Evolutionary conservation across 805 yeast genomes (phyloP).

Genomic region (Metschnikowia similis): DNA sequence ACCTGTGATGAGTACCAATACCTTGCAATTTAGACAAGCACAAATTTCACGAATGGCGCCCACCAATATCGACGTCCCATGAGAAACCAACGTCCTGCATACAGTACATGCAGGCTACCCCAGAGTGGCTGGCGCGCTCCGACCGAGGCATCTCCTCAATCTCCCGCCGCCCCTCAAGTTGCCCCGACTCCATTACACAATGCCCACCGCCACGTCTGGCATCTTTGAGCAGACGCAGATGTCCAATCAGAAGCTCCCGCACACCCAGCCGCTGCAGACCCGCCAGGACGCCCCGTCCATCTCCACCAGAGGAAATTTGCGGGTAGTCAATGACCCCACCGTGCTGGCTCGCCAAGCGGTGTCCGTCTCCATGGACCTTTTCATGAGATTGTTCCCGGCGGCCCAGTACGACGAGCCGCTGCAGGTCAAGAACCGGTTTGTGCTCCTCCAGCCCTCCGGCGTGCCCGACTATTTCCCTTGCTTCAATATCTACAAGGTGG

Average conservation of each 20-base stretch:
- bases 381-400: conserved; percentile 28
- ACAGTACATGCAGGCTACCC: conserved; percentile 1
- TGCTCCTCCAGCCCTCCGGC: conserved; percentile 36
- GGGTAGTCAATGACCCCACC: conserved; percentile 30
- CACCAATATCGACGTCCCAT: too few species aligned
- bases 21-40: too few species aligned
- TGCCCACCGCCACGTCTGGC: conserved; percentile 8
- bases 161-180: neutral
- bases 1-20: too few species aligned
- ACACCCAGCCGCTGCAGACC: neutral
- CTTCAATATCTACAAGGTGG: conserved; percentile 34
- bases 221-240: neutral
- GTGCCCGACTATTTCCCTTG: conserved; percentile 35
- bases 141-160: conserved; percentile 2
- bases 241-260: too few species aligned
- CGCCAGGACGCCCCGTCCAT: conserved; percentile 11
- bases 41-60: too few species aligned
- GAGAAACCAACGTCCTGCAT: neutral
- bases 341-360: conserved; percentile 23
- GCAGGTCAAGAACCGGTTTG: conserved; percentile 16
- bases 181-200: neutral
- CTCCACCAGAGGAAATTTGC: conserved; percentile 27
- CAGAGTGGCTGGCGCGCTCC: conserved; percentile 1
- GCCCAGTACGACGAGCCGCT: conserved; percentile 8
- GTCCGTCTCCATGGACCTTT: conserved; percentile 33